Evolutionary conservation across 306 rosid species (phyloP), one percentile per base, ranked within the genome.

Genomic region (Dicorynia guianensis): DNA sequence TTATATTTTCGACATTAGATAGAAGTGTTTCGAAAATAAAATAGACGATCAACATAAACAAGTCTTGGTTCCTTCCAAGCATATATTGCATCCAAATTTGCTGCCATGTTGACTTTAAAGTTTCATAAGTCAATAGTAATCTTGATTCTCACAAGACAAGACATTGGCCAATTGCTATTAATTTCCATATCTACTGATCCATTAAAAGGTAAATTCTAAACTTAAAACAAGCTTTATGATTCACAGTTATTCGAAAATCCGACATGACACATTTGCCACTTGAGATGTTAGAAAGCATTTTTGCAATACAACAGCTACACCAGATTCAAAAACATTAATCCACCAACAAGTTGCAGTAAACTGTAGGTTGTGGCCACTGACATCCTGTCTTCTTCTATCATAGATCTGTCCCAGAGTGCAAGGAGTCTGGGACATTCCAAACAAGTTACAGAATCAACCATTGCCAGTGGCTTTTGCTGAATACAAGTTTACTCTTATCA

Each of bases 21-120:
- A 78, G 83, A 63, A 67, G 86, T 85, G 49, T n/a, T 40, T 9
- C 33, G 73, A 76, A 66, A 57, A 39, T 7, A 3, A 18, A 39
- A 64, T n/a, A 30, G 43, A 58, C 44, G 67, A 72, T 15, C 30
- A 40, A 3, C 58, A 57, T 3, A 30, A 44, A 30, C 42, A 59
- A 13, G 11, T 35, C 13, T 10, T n/a, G 5, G 65, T 59, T 34
- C 50, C 20, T 46, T 46, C 57, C 43, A 19, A 35, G 44, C 11
- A n/a, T n/a, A 33, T 8, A 67, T 34, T 18, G 2, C 2, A 1
- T 25, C 30, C 30, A 38, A 38, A 25, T 2, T 42, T 56, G 15
- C 52, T 39, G 8, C 20, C 39, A 39, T 19, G 58, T 40, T 65
- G 18, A 62, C 39, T 43, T 65, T 65, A 17, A 43, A 52, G 9